Percentiles rank a stretch among this genome's conserved stretches.
Evolutionary conservation across 177 flowering plant species (phyloP).

Genomic region (Vitis hybrid): DNA sequence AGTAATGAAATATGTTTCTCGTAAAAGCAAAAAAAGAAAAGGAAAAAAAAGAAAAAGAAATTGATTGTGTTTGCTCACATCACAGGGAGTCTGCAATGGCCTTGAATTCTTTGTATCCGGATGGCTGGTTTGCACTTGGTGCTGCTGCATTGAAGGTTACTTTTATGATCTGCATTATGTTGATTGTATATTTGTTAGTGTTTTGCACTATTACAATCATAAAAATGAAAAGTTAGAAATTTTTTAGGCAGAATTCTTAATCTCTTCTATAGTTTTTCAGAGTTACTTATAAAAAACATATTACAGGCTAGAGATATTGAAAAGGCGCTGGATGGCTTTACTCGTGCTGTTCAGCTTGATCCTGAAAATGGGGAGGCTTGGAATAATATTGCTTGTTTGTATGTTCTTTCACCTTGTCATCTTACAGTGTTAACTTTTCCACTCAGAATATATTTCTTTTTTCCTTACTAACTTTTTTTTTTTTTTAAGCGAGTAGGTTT

Average conservation of each 20-base stretch:
- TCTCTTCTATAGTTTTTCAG: too few relatives aligned
- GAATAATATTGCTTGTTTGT: constrained; percentile 96
- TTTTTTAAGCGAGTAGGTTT: neutral
- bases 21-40: too few relatives aligned
- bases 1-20: too few relatives aligned
- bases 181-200: neutral
- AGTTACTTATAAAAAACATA: neutral
- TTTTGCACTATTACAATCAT: too few relatives aligned
- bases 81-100: constrained; percentile 92
- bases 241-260: too few relatives aligned
- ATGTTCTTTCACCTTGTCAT: constrained; percentile 21
- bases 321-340: constrained; percentile 80
- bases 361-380: constrained; percentile 99
- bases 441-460: too few relatives aligned
- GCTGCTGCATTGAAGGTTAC: constrained; percentile 92
- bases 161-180: neutral
- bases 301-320: constrained; percentile 79
- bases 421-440: neutral
- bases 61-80: too few relatives aligned
- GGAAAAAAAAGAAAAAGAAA: too few relatives aligned
- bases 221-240: too few relatives aligned
- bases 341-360: constrained; percentile 90
- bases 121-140: constrained; percentile 99
- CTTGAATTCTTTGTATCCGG: constrained; percentile 84
- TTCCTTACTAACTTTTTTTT: neutral